Base-by-base conservation (phyloP, 2,329 filamentous ascomycete species). In the Penicillium vulpinum region DNA sequence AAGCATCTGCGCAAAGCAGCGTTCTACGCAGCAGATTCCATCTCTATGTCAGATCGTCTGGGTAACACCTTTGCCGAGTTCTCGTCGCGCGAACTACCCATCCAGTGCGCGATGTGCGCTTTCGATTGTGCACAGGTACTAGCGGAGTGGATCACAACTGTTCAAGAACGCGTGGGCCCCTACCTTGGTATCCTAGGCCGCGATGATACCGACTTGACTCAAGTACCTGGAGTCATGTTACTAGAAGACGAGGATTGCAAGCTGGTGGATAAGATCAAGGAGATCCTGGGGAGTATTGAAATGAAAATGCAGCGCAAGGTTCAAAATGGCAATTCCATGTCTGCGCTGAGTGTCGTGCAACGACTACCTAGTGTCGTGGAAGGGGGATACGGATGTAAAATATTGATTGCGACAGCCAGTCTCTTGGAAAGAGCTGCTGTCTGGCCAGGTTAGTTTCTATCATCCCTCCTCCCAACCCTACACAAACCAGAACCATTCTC, bases 71-170 rank as follows among this genome's bases (percentile, higher is more conserved):
- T 93, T 75, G 88, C 90, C 8, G 92, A 96, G 61, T 88, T 90
- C 59, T 88, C 87, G 1, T 92, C 89, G 51, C 84, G 91, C 43
- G 92, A 97, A 70, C 81, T 97, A 13, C 92, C 94, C 0, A 84
- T 96, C 38, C 93, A 96, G 71, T 92, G 90, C 15, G 91, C 92
- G 1, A 87, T 97, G 81, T 97, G 93, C 73, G 88, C 90, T 5
- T 95, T 96, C 67, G 93, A 97, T 70, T 97, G 93, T 69, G 89
- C 91, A 2, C 92, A 97, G 70, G 91, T 97, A 1, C 83, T 99
- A 31, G 91, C 91, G 0, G 93, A 97, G 75, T 99, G 93, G 93
- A 85, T 94, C 39, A 90, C 90, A 5, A 94, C 92, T 1, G 85
- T 97, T 4, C 94, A 99, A 73, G 92, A 97, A 69, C 88, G 94